Evolutionary conservation across 495 filamentous ascomycete genomes (phyloP).

Genomic region (Hyphodiscus hymeniophilus): DNA sequence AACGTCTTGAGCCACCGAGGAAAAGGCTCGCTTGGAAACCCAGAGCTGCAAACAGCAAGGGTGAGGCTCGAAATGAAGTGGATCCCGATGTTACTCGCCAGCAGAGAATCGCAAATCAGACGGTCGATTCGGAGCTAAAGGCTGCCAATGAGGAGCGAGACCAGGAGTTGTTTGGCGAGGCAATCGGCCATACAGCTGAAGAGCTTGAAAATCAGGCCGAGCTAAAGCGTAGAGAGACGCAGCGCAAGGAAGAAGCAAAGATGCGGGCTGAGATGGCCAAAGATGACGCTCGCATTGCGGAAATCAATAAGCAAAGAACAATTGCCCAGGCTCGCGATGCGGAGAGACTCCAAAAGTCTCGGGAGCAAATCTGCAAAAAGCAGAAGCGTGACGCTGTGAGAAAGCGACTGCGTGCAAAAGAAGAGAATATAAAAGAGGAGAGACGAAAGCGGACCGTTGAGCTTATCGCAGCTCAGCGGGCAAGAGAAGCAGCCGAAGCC

Average conservation of each 20-base stretch:
- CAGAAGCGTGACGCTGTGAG: conserved; percentile 5
- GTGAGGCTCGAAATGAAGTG: too few relatives aligned
- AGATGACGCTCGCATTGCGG: conserved; percentile 11
- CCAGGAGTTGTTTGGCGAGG: conserved; percentile 8
- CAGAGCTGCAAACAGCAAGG: too few relatives aligned
- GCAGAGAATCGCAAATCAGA: too few relatives aligned
- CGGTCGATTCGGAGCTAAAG: too few relatives aligned
- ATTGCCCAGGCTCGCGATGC: conserved; percentile 17
- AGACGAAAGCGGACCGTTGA: conserved; percentile 2
- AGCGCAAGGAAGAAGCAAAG: conserved; percentile 2
- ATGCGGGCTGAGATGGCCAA: conserved; percentile 9
- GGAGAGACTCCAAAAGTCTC: conserved; percentile 10
- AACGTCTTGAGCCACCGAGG: too few relatives aligned
- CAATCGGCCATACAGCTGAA: conserved; percentile 3
- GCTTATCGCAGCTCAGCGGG: conserved; percentile 8
- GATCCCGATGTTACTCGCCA: too few relatives aligned
- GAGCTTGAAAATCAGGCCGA: neutral
- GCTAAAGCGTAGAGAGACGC: neutral
- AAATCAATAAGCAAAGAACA: conserved; percentile 14
- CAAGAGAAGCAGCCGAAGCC: conserved; percentile 11
- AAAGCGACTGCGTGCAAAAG: neutral
- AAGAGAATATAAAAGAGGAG: conserved; percentile 19
- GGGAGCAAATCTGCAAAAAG: conserved; percentile 22
- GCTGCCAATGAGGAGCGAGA: too few relatives aligned
- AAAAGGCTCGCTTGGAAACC: too few relatives aligned